phyloP scores from a whole-genome alignment of 345 rosid genomes.

The Xanthoceras sorbifolium region DNA sequence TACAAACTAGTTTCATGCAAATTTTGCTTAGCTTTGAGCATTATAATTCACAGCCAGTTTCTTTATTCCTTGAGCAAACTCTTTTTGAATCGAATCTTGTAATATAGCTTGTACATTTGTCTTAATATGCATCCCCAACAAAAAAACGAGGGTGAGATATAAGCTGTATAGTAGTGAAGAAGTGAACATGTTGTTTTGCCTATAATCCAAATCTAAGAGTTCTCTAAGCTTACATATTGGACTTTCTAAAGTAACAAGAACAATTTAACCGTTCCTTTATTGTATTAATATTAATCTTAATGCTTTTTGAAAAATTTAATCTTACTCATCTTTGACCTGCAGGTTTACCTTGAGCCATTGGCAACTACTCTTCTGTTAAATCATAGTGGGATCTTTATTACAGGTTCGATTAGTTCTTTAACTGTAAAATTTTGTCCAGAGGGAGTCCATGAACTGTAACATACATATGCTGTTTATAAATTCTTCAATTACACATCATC shows the following conservation, averaged over 20 bases:
- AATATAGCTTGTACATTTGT: neutral
- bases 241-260: neutral
- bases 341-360: neutral
- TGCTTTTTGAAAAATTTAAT: neutral
- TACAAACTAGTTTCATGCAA: neutral
- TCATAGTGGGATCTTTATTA: neutral
- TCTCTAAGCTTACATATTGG: neutral
- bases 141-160: neutral
- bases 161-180: neutral
- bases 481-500: neutral
- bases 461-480: neutral
- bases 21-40: neutral
- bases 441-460: conserved; percentile 3
- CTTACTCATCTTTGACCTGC: no score
- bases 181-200: neutral
- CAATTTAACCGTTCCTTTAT: no score
- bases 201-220: neutral
- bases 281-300: neutral
- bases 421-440: conserved; percentile 10
- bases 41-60: neutral
- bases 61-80: neutral
- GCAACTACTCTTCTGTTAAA: neutral
- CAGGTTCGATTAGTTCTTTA: conserved; percentile 17
- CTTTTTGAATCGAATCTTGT: neutral
- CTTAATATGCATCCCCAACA: neutral